A percentile compares a stretch with the other conserved stretches of the same genome.
phyloP scores from a whole-genome alignment of 768 basidiomycete species.

The Sistotremastrum suecicum region DNA sequence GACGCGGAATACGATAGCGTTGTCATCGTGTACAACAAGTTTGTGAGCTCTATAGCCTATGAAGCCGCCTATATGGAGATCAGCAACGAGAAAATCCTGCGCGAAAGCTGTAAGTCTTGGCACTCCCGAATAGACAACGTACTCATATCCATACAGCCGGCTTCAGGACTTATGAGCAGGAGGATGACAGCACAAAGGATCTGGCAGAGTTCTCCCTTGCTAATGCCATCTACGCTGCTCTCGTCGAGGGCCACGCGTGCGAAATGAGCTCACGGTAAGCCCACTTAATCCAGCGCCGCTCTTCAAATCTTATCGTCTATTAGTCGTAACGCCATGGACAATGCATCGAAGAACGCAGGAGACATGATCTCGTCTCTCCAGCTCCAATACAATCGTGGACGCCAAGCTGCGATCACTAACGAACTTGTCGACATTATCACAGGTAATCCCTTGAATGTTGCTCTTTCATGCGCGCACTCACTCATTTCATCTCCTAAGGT shows the following conservation, averaged over 20 bases:
- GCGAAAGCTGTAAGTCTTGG: slow-evolving; percentile 53
- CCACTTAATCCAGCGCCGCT: not conserved
- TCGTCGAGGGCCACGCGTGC: slow-evolving; percentile 91
- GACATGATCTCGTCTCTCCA: slow-evolving; percentile 84
- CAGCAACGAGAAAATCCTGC: slow-evolving; percentile 68
- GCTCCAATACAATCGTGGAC: slow-evolving; percentile 97
- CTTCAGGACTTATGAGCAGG: slow-evolving; percentile 95
- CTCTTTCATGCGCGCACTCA: too few species aligned
- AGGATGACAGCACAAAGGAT: slow-evolving; percentile 90
- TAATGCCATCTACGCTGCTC: slow-evolving; percentile 89
- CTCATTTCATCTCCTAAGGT: too few species aligned
- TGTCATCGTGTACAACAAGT: slow-evolving; percentile 69
- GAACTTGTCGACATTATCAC: slow-evolving; percentile 89
- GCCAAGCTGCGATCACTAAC: slow-evolving; percentile 95
- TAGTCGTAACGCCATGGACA: slow-evolving; percentile 99
- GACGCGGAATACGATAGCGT: slow-evolving; percentile 81
- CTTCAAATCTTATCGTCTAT: slow-evolving; percentile 6
- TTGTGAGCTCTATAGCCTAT: slow-evolving; percentile 83
- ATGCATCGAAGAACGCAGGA: slow-evolving; percentile 93
- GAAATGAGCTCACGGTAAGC: slow-evolving; percentile 80
- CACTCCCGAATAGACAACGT: slow-evolving; percentile 1
- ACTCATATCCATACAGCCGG: slow-evolving; percentile 34
- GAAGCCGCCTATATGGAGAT: slow-evolving; percentile 66
- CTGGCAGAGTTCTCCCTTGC: slow-evolving; percentile 91
- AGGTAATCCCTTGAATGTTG: slow-evolving; percentile 32